Conservation (phyloP, 73 alveolate genomes). For the Breviolum minutum region DNA sequence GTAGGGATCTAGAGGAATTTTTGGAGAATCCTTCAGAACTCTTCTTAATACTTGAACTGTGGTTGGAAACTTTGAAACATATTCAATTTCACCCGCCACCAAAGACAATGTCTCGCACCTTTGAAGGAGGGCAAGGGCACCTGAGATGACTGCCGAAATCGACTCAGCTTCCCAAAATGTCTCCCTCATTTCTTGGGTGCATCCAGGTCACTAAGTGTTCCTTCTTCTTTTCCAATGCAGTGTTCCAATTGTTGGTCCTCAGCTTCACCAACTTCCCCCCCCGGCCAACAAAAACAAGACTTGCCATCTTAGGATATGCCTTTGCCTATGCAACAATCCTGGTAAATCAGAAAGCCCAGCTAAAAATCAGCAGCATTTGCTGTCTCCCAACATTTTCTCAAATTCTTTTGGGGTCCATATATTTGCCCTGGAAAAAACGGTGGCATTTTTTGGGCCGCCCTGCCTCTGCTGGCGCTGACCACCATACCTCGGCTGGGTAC, state of each 20-base stretch:
- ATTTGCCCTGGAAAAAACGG: not conserved
- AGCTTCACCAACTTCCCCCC: not conserved
- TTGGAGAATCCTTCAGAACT: not conserved
- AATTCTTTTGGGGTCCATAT: no score
- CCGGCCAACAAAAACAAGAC: not conserved
- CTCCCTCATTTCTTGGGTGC: not conserved
- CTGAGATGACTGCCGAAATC: not conserved
- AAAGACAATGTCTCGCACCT: not conserved
- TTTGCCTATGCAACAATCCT: no score
- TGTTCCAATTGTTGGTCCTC: conserved; percentile 1
- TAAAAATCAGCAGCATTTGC: no score
- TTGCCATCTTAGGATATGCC: not conserved
- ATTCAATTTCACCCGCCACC: not conserved
- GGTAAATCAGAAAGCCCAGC: no score
- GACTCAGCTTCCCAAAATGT: not conserved
- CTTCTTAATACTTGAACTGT: not conserved
- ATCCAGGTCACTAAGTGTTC: conserved; percentile 25
- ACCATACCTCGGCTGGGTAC: not conserved
- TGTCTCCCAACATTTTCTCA: no score
- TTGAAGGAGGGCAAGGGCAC: conserved; percentile 92
- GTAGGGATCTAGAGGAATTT: not conserved
- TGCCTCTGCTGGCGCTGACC: not conserved
- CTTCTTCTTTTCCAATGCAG: conserved; percentile 59
- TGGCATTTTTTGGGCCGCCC: not conserved
- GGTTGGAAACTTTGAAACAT: not conserved